phyloP scores from a whole-genome alignment of 176 grass and related monocot genomes.

The Ensete ventricosum region DNA sequence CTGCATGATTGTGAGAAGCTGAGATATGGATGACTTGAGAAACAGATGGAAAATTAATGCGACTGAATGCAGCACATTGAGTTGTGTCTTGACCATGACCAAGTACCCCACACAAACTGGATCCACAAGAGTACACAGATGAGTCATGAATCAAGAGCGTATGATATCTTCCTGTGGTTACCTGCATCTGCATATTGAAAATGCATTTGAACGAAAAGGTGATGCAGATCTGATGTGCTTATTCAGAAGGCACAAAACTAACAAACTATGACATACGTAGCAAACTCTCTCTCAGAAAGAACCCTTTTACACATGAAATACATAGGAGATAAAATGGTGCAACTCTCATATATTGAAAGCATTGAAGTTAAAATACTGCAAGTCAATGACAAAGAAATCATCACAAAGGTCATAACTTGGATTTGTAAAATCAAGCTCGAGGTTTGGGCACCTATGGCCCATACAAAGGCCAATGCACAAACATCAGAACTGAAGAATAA shows the following conservation, averaged over 20 bases:
- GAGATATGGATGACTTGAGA: slow-evolving; percentile 77
- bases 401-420: no score
- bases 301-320: no score
- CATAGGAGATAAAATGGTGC: no score
- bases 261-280: neutral
- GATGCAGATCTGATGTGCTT: neutral
- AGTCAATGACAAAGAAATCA: no score
- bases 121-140: slow-evolving; percentile 94
- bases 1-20: slow-evolving; percentile 86
- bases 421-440: no score
- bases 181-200: slow-evolving; percentile 79
- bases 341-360: no score
- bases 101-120: slow-evolving; percentile 95
- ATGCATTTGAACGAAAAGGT: slow-evolving; percentile 28
- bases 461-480: no score
- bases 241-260: neutral
- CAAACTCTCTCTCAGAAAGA: no score
- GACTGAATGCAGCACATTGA: slow-evolving; percentile 68
- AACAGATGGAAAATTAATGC: slow-evolving; percentile 72
- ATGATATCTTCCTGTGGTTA: slow-evolving; percentile 95
- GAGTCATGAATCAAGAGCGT: slow-evolving; percentile 88
- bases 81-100: slow-evolving; percentile 96
- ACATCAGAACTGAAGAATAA: no score
- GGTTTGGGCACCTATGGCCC: no score
- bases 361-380: no score